Evolutionary conservation across 345 rosid genomes (phyloP).

Genomic region (Cardamine occulta): DNA sequence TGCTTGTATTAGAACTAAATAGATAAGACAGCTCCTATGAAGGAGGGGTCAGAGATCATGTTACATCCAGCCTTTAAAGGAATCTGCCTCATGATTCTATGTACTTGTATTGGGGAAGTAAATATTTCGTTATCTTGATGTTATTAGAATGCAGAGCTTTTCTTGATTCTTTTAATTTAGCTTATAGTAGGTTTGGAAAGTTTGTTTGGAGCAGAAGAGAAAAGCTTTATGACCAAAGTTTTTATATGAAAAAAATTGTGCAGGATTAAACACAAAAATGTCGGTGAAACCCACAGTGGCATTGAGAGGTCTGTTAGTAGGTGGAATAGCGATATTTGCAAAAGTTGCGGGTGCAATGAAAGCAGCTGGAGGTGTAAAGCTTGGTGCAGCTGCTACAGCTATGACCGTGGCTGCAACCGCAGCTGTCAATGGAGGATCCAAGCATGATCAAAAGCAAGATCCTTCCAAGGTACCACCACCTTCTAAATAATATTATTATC

Average conservation of each 20-base stretch:
- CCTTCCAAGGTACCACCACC: constrained; percentile 40
- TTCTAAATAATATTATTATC: constrained; percentile 15
- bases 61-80: too few species aligned
- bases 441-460: constrained; percentile 62
- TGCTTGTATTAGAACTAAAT: too few species aligned
- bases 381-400: constrained; percentile 87
- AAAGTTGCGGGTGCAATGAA: constrained; percentile 82
- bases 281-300: constrained; percentile 88
- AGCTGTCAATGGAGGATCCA: constrained; percentile 64
- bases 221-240: not conserved
- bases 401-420: constrained; percentile 83
- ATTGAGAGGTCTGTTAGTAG: constrained; percentile 77
- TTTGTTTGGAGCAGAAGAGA: not conserved
- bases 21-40: too few species aligned
- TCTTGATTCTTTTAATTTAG: not conserved
- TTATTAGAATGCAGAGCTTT: not conserved
- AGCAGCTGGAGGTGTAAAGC: constrained; percentile 86
- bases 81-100: too few species aligned
- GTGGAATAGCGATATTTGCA: constrained; percentile 78
- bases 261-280: constrained; percentile 49
- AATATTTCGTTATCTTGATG: not conserved
- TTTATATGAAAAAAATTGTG: not conserved
- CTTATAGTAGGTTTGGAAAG: not conserved
- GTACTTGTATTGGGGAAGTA: not conserved
- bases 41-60: too few species aligned